Conservation (phyloP, 2,329 filamentous ascomycete species). For the Colletotrichum acutatum region DNA sequence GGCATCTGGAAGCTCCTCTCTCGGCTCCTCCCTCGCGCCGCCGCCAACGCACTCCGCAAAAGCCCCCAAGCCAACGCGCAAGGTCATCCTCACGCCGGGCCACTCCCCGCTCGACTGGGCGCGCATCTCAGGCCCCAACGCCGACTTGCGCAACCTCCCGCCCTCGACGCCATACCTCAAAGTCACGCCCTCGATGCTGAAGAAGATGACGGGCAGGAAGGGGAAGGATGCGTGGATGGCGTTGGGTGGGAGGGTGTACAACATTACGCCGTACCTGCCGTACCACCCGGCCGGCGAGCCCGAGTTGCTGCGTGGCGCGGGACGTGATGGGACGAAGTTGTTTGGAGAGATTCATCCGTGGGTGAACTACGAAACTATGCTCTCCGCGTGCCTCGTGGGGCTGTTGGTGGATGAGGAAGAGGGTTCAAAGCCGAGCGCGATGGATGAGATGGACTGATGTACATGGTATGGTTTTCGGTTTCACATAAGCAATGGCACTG, state of each 20-base stretch:
- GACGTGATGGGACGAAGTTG: conserved; percentile 69
- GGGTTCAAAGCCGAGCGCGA: conserved; percentile 51
- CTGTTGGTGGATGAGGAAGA: conserved; percentile 70
- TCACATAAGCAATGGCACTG: neutral
- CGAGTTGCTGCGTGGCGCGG: conserved; percentile 74
- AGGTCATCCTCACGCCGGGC: conserved; percentile 87
- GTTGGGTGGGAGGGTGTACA: conserved; percentile 92
- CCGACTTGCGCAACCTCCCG: conserved; percentile 74
- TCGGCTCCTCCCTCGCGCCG: conserved; percentile 58
- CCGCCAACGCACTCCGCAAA: conserved; percentile 65
- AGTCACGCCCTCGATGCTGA: conserved; percentile 85
- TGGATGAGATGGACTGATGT: conserved; percentile 71
- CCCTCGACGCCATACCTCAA: conserved; percentile 67
- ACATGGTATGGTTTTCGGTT: neutral
- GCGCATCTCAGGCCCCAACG: conserved; percentile 71
- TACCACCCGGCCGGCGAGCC: conserved; percentile 91
- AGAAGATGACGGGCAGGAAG: conserved; percentile 81
- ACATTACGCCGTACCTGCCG: conserved; percentile 87
- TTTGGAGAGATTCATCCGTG: conserved; percentile 77
- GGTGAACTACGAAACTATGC: conserved; percentile 80
- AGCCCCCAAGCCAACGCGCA: conserved; percentile 68
- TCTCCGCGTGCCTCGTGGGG: conserved; percentile 71
- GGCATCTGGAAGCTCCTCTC: conserved; percentile 38
- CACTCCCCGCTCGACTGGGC: conserved; percentile 98
- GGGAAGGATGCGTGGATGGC: conserved; percentile 92